A percentile compares a stretch with the other conserved stretches of the same genome.
Evolutionary conservation across 306 rosid genomes (phyloP).

Genomic region (Fragaria vesca): DNA sequence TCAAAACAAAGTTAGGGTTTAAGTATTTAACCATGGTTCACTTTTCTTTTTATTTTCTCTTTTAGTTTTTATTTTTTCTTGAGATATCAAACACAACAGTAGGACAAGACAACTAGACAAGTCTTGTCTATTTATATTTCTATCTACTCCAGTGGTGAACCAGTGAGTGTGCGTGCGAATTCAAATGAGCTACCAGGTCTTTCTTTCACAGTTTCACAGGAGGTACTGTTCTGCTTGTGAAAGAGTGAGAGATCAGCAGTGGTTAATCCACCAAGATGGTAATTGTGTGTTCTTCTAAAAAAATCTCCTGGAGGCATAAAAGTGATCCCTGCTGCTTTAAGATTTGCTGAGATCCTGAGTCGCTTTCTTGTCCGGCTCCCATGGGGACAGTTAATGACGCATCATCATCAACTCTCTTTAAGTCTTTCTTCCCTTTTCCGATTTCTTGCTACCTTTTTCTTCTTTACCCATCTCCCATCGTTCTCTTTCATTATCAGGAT

Average conservation of each 20-base stretch:
- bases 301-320: slow-evolving; percentile 3
- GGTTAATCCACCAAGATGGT: neutral
- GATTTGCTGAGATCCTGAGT: slow-evolving; percentile 35
- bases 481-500: slow-evolving; percentile 2
- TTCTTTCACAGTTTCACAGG: neutral
- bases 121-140: neutral
- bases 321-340: slow-evolving; percentile 12
- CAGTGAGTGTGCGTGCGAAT: neutral
- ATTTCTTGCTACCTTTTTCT: slow-evolving; percentile 9
- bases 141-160: neutral
- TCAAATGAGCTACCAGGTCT: neutral
- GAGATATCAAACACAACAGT: neutral
- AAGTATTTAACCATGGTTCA: too few relatives aligned
- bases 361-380: slow-evolving; percentile 43
- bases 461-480: slow-evolving; percentile 11
- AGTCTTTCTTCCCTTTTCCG: neutral
- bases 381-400: slow-evolving; percentile 37
- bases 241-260: neutral
- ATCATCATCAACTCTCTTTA: slow-evolving; percentile 15
- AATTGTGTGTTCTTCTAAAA: slow-evolving; percentile 5
- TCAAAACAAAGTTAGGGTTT: too few relatives aligned
- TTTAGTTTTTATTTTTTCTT: too few relatives aligned
- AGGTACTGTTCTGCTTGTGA: neutral
- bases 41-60: too few relatives aligned
- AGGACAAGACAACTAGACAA: neutral